Evolutionary conservation across 2,329 filamentous ascomycete species (phyloP), one percentile per base, ranked within the genome.

Genomic region (Xylaria sp.): DNA sequence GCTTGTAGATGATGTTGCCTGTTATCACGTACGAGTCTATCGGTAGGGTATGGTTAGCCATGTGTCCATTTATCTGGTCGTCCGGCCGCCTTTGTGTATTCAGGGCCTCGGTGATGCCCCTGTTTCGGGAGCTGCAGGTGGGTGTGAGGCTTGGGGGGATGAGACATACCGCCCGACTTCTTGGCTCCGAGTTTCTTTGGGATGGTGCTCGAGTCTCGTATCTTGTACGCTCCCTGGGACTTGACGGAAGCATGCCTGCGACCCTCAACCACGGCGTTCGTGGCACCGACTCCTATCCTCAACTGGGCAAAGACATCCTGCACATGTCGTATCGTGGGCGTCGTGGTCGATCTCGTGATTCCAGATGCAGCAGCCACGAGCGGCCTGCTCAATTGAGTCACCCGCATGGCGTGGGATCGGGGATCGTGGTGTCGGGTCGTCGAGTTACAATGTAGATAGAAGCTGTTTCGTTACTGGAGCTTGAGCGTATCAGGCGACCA

Each of bases 1-100:
- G 95, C 75, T 92, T 93, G 86, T 95, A 99, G 79, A 99, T 91
- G 78, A 99, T 99, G 81, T 97, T 98, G 56, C 95, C 95, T 4
- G 93, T 90, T 60, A 97, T 90, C 35, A 99, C 95, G 77, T 90
- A 96, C 81, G 97, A 90, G 75, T 94, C 90, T 93, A 73, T 60
- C 11, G 4, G 29, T 2, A 3, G 33, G 29, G 6, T 19, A 29
- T 29, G 19, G 54, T 51, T 60, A 54, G 47, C 33, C 9, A 11
- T 31, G 5, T 43, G 17, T 21, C 27, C 13, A 9, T 33, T n/a
- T n/a, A n/a, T n/a, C n/a, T n/a, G n/a, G n/a, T n/a, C n/a, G n/a
- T n/a, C n/a, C n/a, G n/a, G n/a, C n/a, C n/a, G n/a, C n/a, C n/a
- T 25, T 5, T n/a, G 2, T 47, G 17, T 15, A 8, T 58, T 27